A percentile compares a stretch with the other conserved stretches of the same genome.
These are phyloP conservation scores for Plectosphaerella plurivora DNA, from an alignment of 2,329 filamentous ascomycete genomes.

Conservation along the genomic window DNA sequence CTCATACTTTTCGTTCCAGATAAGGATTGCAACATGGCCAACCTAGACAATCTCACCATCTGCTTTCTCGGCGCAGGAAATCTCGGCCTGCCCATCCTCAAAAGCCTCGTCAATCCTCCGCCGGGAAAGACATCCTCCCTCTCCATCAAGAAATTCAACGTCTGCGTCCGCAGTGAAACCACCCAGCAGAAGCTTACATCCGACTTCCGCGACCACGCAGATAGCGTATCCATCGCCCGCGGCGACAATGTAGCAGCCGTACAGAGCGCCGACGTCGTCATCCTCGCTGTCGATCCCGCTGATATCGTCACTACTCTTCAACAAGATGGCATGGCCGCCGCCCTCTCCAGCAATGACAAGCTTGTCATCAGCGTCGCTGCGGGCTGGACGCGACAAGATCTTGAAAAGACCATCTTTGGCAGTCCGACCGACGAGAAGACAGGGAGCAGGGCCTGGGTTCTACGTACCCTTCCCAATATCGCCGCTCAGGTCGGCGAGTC, in stretches of 20 bases:
- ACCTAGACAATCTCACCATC: too few species aligned
- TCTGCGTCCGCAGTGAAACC: constrained; percentile 22
- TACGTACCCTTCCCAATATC: constrained; percentile 30
- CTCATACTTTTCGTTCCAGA: too few species aligned
- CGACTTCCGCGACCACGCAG: constrained; percentile 14
- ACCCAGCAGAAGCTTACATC: constrained; percentile 15
- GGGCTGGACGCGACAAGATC: constrained; percentile 37
- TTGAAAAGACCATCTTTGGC: constrained; percentile 29
- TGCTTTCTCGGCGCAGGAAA: not conserved
- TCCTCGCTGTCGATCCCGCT: constrained; percentile 42
- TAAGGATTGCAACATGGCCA: too few species aligned
- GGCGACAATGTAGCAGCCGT: constrained; percentile 29
- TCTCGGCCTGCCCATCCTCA: not conserved
- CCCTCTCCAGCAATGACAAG: constrained; percentile 30
- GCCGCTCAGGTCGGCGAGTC: constrained; percentile 25
- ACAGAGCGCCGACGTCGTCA: constrained; percentile 30
- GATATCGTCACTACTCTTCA: constrained; percentile 33
- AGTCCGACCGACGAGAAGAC: not conserved
- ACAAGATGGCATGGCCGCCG: constrained; percentile 28
- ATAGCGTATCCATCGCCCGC: constrained; percentile 15
- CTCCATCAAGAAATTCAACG: constrained; percentile 19
- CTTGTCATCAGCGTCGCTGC: constrained; percentile 47
- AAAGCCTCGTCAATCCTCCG: not conserved
- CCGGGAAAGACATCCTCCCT: not conserved
- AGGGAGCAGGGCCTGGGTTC: constrained; percentile 13